Evolutionary conservation across 768 basidiomycete species (phyloP).

Genomic region (Mycena chlorophos): DNA sequence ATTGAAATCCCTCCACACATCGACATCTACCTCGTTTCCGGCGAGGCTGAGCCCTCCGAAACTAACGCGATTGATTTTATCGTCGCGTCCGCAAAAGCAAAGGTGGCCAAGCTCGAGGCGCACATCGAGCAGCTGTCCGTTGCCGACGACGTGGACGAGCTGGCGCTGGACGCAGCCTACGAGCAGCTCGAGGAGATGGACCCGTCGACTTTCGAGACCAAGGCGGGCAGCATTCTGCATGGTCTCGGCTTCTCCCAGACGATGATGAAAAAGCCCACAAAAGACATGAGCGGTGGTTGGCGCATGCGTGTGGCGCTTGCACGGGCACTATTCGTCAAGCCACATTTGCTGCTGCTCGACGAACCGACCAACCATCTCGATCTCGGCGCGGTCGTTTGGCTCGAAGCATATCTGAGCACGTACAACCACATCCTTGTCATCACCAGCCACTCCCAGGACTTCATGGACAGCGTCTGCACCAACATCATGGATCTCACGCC

Average conservation of each 20-base stretch:
- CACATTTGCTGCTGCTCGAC: conserved; percentile 91
- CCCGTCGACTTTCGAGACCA: conserved; percentile 91
- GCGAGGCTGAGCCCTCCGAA: conserved; percentile 94
- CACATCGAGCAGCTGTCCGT: conserved; percentile 90
- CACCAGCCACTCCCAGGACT: conserved; percentile 98
- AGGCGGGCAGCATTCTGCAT: conserved; percentile 94
- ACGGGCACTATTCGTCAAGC: conserved; percentile 93
- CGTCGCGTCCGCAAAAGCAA: conserved; percentile 85
- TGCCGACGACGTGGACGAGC: conserved; percentile 87
- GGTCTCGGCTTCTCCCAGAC: conserved; percentile 88
- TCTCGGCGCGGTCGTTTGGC: conserved; percentile 97
- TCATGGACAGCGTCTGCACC: conserved; percentile 97
- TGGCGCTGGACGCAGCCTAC: conserved; percentile 84
- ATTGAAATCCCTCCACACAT: conserved; percentile 93
- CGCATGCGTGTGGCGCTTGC: conserved; percentile 98
- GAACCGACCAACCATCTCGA: conserved; percentile 94
- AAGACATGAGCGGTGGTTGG: conserved; percentile 99
- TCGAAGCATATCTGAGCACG: conserved; percentile 95
- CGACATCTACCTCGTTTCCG: conserved; percentile 95
- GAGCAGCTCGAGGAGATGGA: conserved; percentile 98
- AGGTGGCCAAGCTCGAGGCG: conserved; percentile 90
- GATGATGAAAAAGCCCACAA: conserved; percentile 97
- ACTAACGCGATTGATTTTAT: conserved; percentile 98
- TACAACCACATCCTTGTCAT: conserved; percentile 99
- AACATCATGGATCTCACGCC: conserved; percentile 95